Evolutionary conservation across 2,329 filamentous ascomycete genomes (phyloP), one percentile per base, ranked within the genome.

Genomic region (Ramichloridium luteum): DNA sequence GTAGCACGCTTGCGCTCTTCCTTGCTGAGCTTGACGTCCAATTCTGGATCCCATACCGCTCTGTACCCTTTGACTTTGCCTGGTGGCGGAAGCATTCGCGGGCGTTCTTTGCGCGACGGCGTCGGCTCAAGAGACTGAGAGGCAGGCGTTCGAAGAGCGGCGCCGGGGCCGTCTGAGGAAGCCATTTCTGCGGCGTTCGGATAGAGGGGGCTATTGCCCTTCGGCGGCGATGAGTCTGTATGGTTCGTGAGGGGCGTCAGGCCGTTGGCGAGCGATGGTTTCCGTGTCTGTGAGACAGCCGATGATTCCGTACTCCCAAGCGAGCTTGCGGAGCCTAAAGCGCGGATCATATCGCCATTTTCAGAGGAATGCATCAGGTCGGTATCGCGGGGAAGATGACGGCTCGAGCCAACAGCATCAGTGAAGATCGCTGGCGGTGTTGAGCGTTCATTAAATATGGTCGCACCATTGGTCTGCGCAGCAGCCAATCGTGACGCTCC

Each of bases 291-390:
- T 46, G 74, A 81, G 59, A 81, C 80, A 43, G 79, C 65, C 33
- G 82, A 83, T 27, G 78, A 83, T 30, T 69, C 68, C 32, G 75
- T 72, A 60, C 77, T 84, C 35, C 70, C 67, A 50, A 77, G 68
- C 35, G 80, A 84, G 58, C 75, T 82, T 35, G 76, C 72, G 30
- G 80, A 85, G 48, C 73, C 77, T 46, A 77, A 68, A 40, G 73
- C 76, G 55, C 77, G 79, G 50, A 79, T 67, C 32, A 77, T 68
- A 49, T 85, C 78, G 55, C 72, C 73, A 28, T 52, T 43, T 45
- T 70, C 62, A 22, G 41, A 40, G 11, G 32, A 43, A 28, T 46
- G 47, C 31, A 41, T 38, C 16, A 43, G 44, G 34, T 54, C 49
- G 32, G 48, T 47, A 34, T 48, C 43, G 26, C 49, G 48, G 6